These are phyloP conservation scores for Exophiala oligosperma DNA, from an alignment of 2,329 filamentous ascomycete species.

Conservation along the genomic window DNA sequence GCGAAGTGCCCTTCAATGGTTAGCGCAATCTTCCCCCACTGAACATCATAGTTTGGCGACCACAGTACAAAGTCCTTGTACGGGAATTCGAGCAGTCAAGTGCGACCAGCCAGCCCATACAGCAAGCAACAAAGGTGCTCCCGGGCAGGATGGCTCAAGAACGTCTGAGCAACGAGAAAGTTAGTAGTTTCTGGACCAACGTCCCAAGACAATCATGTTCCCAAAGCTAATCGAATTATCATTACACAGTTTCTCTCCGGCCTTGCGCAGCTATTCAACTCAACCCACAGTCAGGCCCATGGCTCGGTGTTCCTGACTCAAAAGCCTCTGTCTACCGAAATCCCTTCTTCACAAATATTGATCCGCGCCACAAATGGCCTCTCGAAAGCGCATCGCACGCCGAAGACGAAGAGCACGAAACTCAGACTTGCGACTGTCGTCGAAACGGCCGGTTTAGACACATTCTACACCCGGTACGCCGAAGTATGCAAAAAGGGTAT, in stretches of 20 bases:
- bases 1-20: too few relatives aligned
- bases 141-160: constrained; percentile 17
- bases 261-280: constrained; percentile 41
- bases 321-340: constrained; percentile 52
- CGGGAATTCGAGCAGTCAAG: background rate
- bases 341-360: constrained; percentile 65
- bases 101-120: background rate
- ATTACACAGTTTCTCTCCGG: constrained; percentile 43
- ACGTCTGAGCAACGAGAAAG: constrained; percentile 45
- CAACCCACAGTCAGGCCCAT: constrained; percentile 39
- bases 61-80: background rate
- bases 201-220: background rate
- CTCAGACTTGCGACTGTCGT: constrained; percentile 85
- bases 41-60: too few relatives aligned
- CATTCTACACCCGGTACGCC: constrained; percentile 81
- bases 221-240: constrained; percentile 1
- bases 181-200: constrained; percentile 23
- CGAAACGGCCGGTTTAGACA: constrained; percentile 70
- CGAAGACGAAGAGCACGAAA: constrained; percentile 42
- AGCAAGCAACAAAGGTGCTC: background rate
- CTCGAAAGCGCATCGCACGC: constrained; percentile 40
- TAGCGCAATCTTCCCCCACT: too few relatives aligned
- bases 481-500: constrained; percentile 90
- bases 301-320: constrained; percentile 48
- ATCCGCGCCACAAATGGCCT: constrained; percentile 84